These are phyloP conservation scores for Kockovaella imperatae DNA, from an alignment of 768 basidiomycete genomes.

Conservation along the genomic window DNA sequence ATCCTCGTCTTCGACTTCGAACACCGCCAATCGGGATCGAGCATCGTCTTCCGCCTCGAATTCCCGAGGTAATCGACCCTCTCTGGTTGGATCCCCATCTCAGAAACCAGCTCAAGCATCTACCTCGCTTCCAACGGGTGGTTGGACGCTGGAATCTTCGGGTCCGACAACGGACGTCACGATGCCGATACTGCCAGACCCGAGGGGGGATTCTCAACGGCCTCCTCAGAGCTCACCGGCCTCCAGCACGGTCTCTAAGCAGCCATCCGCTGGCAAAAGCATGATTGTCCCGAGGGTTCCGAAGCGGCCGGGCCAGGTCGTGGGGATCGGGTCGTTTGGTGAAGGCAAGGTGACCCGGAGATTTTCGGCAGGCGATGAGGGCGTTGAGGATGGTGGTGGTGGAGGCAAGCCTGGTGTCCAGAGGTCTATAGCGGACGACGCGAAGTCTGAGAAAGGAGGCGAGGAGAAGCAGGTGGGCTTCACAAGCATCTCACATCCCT, in stretches of 20 bases:
- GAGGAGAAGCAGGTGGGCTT: too few relatives aligned
- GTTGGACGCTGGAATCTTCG: background rate
- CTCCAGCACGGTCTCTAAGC: background rate
- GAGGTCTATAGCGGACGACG: too few relatives aligned
- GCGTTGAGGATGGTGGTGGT: too few relatives aligned
- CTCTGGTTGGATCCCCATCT: slow-evolving; percentile 5
- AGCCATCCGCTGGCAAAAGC: slow-evolving; percentile 24
- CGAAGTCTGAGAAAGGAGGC: too few relatives aligned
- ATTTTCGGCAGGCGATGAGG: too few relatives aligned
- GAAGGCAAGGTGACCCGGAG: too few relatives aligned
- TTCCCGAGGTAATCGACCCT: background rate
- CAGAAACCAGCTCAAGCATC: background rate
- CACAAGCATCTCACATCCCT: too few relatives aligned
- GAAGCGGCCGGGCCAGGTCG: slow-evolving; percentile 38
- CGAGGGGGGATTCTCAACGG: background rate
- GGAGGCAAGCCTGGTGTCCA: too few relatives aligned
- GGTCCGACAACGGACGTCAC: background rate
- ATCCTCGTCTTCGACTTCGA: background rate
- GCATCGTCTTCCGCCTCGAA: too few relatives aligned
- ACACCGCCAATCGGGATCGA: too few relatives aligned
- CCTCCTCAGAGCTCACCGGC: background rate
- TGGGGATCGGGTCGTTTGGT: slow-evolving; percentile 29
- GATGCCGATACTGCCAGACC: background rate
- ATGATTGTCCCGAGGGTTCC: slow-evolving; percentile 41
- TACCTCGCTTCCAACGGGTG: background rate